Base-by-base conservation (phyloP, 78 protist genomes). In the Cavenderia fasciculata region DNA sequence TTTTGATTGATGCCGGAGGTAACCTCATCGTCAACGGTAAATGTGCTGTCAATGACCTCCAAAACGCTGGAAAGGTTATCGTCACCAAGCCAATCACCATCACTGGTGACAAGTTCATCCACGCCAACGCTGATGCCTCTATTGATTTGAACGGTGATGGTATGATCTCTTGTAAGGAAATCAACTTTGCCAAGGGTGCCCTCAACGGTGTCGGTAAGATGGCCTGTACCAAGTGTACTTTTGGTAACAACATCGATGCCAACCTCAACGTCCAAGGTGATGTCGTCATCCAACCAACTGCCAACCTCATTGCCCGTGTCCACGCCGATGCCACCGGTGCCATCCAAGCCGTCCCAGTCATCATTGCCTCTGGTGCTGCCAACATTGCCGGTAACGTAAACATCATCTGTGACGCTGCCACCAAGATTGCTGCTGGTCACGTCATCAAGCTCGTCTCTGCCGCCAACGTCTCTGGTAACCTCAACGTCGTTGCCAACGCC, bases 181-280 rank as follows among this genome's bases (percentile, higher is more conserved):
- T 77, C 25, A 65, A 77, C 31, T 63, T 77, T 25, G 44, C 31
- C 10, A 23, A 61, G 23, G 87, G 87, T 77, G 38, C 65, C 0
- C n/a, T 77, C 31, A 52, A 77, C 40, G 87, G 87, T 77, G 87
- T 77, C 29, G 87, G 87, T 77, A 59, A 73, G 27, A 73, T 77
- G 61, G 63, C 61, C 61, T 62, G 87, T 49, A 74, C 66, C 49
- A 62, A 63, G 1, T 77, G 87, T 36, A 77, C 61, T 52, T 38
- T 77, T 19, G 87, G 74, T 49, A 77, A 77, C 49, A 56, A 59
- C 21, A 44, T 77, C 29, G 70, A 68, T 63, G 87, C 87, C 59
- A 77, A 77, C 87, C 54, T 77, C 19, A 77, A 77, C 46, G 51
- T 77, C 40, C 68, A 44, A 8, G 87, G 87, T 77, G 38, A 77